Evolutionary conservation across 1,284 basidiomycete genomes (phyloP).

Genomic region (Agroathelia rolfsii): DNA sequence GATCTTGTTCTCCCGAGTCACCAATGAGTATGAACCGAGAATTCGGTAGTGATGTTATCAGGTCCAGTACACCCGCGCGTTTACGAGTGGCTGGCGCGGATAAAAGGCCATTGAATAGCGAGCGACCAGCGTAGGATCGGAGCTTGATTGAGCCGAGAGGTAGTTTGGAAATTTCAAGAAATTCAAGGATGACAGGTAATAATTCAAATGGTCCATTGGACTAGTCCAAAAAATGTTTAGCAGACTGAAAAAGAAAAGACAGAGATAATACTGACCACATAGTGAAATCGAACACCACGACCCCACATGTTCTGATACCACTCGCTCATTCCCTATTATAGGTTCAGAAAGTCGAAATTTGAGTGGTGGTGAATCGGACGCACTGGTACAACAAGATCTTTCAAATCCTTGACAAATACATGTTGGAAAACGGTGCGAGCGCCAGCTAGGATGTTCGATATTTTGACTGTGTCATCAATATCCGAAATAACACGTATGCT

Average conservation of each 20-base stretch:
- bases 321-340: slow-evolving; percentile 82
- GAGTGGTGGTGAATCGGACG: too few relatives aligned
- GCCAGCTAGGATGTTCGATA: slow-evolving; percentile 63
- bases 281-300: slow-evolving; percentile 71
- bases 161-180: slow-evolving; percentile 61
- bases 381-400: slow-evolving; percentile 70
- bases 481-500: slow-evolving; percentile 79
- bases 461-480: slow-evolving; percentile 91
- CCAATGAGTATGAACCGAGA: slow-evolving; percentile 78
- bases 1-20: slow-evolving; percentile 83
- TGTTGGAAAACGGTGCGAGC: slow-evolving; percentile 69
- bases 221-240: slow-evolving; percentile 27
- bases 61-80: slow-evolving; percentile 64
- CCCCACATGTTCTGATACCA: slow-evolving; percentile 70
- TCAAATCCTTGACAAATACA: slow-evolving; percentile 68
- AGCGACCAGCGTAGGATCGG: slow-evolving; percentile 74
- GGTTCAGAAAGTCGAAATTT: too few relatives aligned
- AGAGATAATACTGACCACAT: slow-evolving; percentile 52
- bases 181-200: slow-evolving; percentile 72
- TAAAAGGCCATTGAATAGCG: slow-evolving; percentile 67
- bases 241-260: slow-evolving; percentile 1
- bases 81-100: slow-evolving; percentile 75
- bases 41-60: slow-evolving; percentile 68
- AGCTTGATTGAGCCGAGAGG: slow-evolving; percentile 65
- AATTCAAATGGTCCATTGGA: slow-evolving; percentile 87